Base-by-base conservation (phyloP, 179 eudicot genomes). In the Dionaea muscipula region DNA sequence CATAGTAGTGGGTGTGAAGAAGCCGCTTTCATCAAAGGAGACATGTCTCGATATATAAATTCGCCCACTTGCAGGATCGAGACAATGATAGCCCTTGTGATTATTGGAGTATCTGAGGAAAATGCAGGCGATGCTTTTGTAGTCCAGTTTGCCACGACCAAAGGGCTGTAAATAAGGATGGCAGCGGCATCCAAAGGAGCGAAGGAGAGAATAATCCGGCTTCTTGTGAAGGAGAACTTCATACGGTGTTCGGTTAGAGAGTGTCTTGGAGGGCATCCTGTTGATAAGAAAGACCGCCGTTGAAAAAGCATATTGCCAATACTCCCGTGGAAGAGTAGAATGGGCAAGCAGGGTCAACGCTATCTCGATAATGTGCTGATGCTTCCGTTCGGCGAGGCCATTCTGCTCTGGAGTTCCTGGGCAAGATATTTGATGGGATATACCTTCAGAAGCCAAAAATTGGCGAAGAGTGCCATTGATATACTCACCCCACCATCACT, bases 401-500 rank as follows among this genome's bases (percentile, higher is more conserved):
- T 41, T 41, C 16, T 41, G 16, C 19, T 41, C 10, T 4, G 14
- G 46, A 9, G 46, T 41, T 0, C 16, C 10, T 20, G 20, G 13
- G 38, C 58, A 55, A 36, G 31, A 17, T 2, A 36, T 12, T 19
- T 55, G 7, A 39, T 13, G 19, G 27, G 45, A 3, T n/a, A 44
- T 26, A 16, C 40, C 61, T 18, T 26, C n/a, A n/a, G n/a, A n/a
- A n/a, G n/a, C n/a, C n/a, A n/a, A 13, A 17, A 37, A 21, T 6
- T 43, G 26, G 6, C 16, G 45, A 46, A 57, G 45, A 15, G 50
- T 8, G 26, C 18, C 7, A 10, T 41, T 23, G 12, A 15, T 9
- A 57, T 41, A 57, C 25, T 57, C 51, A 13, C 28, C 4, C 38
- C 51, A 45, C 44, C 44, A 16, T 57, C 51, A 17, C 21, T 39